Conservation (phyloP, 2,329 filamentous ascomycete genomes). For the Fusarium virguliforme region DNA sequence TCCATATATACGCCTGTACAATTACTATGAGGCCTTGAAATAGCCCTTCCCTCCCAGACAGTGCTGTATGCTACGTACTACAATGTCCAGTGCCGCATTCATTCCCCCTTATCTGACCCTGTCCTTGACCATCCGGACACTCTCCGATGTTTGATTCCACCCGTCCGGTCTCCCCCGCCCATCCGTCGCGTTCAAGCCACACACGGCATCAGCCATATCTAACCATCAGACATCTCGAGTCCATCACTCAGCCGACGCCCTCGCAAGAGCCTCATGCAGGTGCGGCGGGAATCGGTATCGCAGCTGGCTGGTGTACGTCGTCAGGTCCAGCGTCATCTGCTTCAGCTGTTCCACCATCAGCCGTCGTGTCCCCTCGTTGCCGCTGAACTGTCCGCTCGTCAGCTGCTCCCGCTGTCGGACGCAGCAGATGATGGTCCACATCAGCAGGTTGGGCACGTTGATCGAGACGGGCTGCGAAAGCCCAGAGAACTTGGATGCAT, state of each 20-base stretch:
- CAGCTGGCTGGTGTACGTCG: constrained; percentile 93
- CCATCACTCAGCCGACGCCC: constrained; percentile 77
- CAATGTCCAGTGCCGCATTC: constrained; percentile 16
- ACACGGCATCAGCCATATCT: constrained; percentile 29
- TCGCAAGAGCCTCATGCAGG: constrained; percentile 89
- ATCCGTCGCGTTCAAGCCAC: constrained; percentile 22
- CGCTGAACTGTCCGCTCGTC: constrained; percentile 80
- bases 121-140: constrained; percentile 12
- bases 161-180: neutral
- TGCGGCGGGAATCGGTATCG: constrained; percentile 90
- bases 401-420: constrained; percentile 83
- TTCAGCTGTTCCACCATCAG: constrained; percentile 80
- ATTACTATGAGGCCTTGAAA: constrained; percentile 32
- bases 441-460: constrained; percentile 90
- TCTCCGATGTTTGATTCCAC: constrained; percentile 14
- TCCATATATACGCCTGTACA: constrained; percentile 32
- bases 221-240: constrained; percentile 25
- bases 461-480: constrained; percentile 86
- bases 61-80: constrained; percentile 4
- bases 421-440: constrained; percentile 94
- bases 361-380: constrained; percentile 75
- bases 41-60: constrained; percentile 16
- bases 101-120: constrained; percentile 18
- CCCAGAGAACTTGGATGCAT: constrained; percentile 84
- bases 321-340: constrained; percentile 89